Base-by-base conservation (phyloP, 441 rosid genomes). In the Erysimum cheiri region DNA sequence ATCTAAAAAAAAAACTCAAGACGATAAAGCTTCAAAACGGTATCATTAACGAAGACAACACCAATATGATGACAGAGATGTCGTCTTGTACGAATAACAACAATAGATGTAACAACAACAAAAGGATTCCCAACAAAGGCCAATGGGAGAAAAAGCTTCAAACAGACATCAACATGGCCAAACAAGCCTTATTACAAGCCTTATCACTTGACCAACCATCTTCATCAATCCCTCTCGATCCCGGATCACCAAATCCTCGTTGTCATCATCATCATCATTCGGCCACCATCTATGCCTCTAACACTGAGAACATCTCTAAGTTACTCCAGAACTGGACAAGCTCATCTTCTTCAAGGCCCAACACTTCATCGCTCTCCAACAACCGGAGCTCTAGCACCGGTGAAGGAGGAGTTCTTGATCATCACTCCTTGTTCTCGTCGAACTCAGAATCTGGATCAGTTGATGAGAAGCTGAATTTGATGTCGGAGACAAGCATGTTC, bases 241-340 rank as follows among this genome's bases (percentile, higher is more conserved):
- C 24, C 0, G 44, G 64, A n/a, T 63, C 79, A 64, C 29, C 62
- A 69, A 50, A 70, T 49, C 31, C 31, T 56, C 50, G 2, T 22
- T 22, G 24, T 22, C 24, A 22, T 22, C 24, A 22, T 22, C 22
- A 57, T 22, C 58, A 60, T 31, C 53, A 5, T 49, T 71, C 80
- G 52, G 11, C 85, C 4, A 67, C 80, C 19, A 41, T n/a, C 1
- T 94, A 94, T 65, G 99, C 99, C 4, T 94, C 98, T 1, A 94
- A 90, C 82, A 78, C 97, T 0, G 94, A 87, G 63, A 90, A 94
- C 82, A 94, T 94, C 60, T 88, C 97, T 3, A 85, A 96, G 54
- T 86, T 94, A 19, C 97, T 94, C 0, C 85, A 87, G 77, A 91
- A 88, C 29, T 94, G 99, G 99, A 87, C 87, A 90, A 78, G 67